Percentiles rank a stretch among this genome's conserved stretches.
Conservation (phyloP, 2,329 filamentous ascomycete species). For the Alternaria arbusti region DNA sequence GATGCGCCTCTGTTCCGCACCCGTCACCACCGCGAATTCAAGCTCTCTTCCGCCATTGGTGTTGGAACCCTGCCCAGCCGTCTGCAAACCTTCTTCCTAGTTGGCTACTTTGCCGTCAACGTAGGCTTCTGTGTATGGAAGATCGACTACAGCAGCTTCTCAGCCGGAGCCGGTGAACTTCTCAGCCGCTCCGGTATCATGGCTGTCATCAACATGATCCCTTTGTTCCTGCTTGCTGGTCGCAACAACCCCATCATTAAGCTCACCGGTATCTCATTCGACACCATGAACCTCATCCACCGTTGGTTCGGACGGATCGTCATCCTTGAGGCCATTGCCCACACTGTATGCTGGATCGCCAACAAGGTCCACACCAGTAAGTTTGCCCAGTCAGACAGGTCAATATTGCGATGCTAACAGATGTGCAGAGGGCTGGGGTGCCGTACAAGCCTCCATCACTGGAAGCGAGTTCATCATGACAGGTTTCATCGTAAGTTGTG, state of each 20-base stretch:
- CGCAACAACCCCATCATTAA: constrained; percentile 80
- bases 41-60: constrained; percentile 56
- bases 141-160: constrained; percentile 70
- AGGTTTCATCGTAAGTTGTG: constrained; percentile 66
- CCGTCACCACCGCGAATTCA: constrained; percentile 60
- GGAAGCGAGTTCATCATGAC: constrained; percentile 60
- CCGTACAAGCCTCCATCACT: constrained; percentile 50
- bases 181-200: constrained; percentile 75
- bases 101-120: constrained; percentile 58
- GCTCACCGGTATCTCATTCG: constrained; percentile 75
- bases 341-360: constrained; percentile 67
- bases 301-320: constrained; percentile 82
- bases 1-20: constrained; percentile 56
- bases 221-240: constrained; percentile 75
- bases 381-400: constrained; percentile 1
- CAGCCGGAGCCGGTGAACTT: constrained; percentile 72
- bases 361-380: constrained; percentile 50
- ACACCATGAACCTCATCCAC: constrained; percentile 82
- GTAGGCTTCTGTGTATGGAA: constrained; percentile 55
- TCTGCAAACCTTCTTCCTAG: constrained; percentile 55
- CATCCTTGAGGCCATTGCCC: constrained; percentile 70
- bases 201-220: constrained; percentile 77
- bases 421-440: constrained; percentile 57
- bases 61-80: constrained; percentile 58
- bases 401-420: constrained; percentile 17